Evolutionary conservation across 768 basidiomycete genomes (phyloP).

Genomic region (Boletus rex-veris): DNA sequence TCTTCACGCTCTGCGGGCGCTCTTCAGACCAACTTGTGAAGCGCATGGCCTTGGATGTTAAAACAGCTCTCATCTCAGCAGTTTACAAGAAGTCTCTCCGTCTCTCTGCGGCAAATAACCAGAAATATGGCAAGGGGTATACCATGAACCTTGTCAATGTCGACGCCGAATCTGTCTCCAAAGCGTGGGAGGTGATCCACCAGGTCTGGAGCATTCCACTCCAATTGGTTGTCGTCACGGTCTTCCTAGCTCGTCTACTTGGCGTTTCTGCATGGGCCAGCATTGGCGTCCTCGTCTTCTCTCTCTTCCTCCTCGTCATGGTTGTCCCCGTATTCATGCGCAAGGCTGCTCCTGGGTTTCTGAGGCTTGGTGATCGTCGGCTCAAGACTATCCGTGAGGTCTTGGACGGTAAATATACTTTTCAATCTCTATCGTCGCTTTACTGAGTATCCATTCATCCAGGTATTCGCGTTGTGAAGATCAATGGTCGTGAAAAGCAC

Average conservation of each 20-base stretch:
- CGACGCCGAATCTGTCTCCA: conserved; percentile 29
- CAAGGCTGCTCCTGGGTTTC: conserved; percentile 28
- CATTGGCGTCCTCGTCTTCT: conserved; percentile 24
- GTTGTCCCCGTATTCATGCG: conserved; percentile 33
- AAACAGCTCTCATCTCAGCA: conserved; percentile 28
- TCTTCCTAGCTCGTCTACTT: conserved; percentile 25
- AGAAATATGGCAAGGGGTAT: conserved; percentile 26
- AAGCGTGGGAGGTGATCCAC: conserved; percentile 27
- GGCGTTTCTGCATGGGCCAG: conserved; percentile 30
- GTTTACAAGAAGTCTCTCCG: conserved; percentile 32
- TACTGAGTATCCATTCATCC: neutral
- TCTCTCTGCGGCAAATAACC: conserved; percentile 24
- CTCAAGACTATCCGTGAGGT: conserved; percentile 29
- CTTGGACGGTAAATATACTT: conserved; percentile 20
- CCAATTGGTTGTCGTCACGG: conserved; percentile 20
- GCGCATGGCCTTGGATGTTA: conserved; percentile 29
- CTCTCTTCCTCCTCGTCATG: conserved; percentile 26
- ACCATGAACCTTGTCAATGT: conserved; percentile 32
- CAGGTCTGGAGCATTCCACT: conserved; percentile 29
- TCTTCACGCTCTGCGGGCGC: conserved; percentile 26
- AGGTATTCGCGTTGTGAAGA: conserved; percentile 28
- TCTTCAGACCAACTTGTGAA: conserved; percentile 29
- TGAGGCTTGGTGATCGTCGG: conserved; percentile 27
- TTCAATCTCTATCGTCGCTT: neutral
- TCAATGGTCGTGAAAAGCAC: conserved; percentile 27